A percentile compares a stretch with the other conserved stretches of the same genome.
Conservation (phyloP, 495 filamentous ascomycete species). For the Aspergillus affinis region DNA sequence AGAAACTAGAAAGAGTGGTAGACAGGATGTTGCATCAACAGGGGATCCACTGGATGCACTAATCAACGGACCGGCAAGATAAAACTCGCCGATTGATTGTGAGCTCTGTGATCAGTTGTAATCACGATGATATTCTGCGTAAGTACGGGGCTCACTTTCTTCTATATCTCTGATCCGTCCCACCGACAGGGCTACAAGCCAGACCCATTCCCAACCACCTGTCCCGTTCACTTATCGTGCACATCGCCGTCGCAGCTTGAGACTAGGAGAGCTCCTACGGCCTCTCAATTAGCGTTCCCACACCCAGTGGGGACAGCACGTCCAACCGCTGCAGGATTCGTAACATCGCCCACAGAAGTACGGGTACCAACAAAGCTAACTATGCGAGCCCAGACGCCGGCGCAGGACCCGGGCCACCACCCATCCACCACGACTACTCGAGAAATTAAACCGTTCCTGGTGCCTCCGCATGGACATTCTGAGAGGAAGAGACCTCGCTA, state of each 20-base stretch:
- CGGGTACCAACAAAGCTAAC: neutral
- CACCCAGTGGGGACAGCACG: neutral
- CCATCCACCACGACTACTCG: neutral
- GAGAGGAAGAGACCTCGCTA: neutral
- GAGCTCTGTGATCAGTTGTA: neutral
- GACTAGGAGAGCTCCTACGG: neutral
- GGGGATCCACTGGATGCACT: neutral
- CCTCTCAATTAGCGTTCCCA: neutral
- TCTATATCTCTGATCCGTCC: slow-evolving; percentile 8
- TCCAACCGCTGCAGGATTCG: neutral
- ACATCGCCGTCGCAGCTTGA: neutral
- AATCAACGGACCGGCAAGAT: neutral
- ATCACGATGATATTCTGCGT: neutral
- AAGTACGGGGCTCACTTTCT: slow-evolving; percentile 7
- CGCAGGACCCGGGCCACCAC: neutral
- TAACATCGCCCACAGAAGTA: neutral
- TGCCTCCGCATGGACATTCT: neutral
- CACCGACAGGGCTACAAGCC: neutral
- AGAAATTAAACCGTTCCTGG: slow-evolving; percentile 5
- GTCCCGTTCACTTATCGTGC: neutral
- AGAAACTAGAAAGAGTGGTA: neutral
- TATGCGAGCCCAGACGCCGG: neutral
- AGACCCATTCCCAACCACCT: neutral
- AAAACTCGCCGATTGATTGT: neutral
- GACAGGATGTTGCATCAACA: neutral